These are phyloP conservation scores for Rhynchosporium secalis DNA, from an alignment of 2,329 filamentous ascomycete species.

Conservation along the genomic window DNA sequence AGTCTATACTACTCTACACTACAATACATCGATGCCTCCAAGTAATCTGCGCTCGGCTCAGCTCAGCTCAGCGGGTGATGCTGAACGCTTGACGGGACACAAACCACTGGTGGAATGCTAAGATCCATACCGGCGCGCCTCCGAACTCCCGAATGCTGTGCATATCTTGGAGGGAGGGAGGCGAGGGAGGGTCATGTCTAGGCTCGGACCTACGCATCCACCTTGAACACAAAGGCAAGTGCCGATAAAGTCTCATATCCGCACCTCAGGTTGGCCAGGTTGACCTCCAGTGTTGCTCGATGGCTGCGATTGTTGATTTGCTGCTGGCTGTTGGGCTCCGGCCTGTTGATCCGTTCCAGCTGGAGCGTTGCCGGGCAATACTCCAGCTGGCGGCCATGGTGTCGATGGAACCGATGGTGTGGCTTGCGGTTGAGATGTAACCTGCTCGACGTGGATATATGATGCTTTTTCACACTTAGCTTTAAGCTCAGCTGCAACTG, in stretches of 20 bases:
- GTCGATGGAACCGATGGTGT: neutral
- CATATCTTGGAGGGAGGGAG: too few species aligned
- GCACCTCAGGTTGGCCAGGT: slow-evolving; percentile 6
- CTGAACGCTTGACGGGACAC: too few species aligned
- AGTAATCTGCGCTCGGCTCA: neutral
- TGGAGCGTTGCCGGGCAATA: neutral
- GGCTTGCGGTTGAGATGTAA: neutral
- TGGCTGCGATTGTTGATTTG: neutral
- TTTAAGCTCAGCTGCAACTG: slow-evolving; percentile 9
- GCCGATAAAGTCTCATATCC: neutral
- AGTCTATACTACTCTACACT: neutral
- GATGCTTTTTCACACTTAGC: slow-evolving; percentile 13
- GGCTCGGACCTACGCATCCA: neutral
- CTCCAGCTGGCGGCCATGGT: slow-evolving; percentile 1
- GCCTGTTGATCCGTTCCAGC: neutral
- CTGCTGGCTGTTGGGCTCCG: neutral
- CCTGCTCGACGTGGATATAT: slow-evolving; percentile 13
- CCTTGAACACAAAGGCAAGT: neutral
- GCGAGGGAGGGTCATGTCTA: neutral
- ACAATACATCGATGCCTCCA: neutral
- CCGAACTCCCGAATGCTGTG: too few species aligned
- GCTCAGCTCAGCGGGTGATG: too few species aligned
- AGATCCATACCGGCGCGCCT: neutral
- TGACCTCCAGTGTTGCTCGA: neutral
- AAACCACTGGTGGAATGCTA: too few species aligned